A percentile compares a stretch with the other conserved stretches of the same genome.
phyloP scores from a whole-genome alignment of 2,329 filamentous ascomycete species.

The Iodosphaeria phyllophila region DNA sequence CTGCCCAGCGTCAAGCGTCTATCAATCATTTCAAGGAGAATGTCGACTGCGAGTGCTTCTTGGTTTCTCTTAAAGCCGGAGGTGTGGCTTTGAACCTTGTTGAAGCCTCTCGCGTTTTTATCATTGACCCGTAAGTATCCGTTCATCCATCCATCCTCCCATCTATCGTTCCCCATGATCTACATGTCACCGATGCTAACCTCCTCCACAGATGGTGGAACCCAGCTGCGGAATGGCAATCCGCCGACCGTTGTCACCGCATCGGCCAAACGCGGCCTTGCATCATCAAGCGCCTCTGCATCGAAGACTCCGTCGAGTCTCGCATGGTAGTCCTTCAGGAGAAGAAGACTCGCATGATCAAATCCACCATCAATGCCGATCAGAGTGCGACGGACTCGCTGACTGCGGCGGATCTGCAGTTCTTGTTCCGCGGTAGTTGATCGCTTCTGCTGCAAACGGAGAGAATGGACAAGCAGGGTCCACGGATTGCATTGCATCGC shows the following conservation, averaged over 20 bases:
- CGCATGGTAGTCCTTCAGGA: conserved; percentile 92
- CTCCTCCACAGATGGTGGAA: conserved; percentile 70
- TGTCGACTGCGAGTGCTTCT: conserved; percentile 81
- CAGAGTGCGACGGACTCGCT: conserved; percentile 81
- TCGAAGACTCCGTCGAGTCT: conserved; percentile 92
- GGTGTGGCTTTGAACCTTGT: conserved; percentile 91
- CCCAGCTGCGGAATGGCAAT: conserved; percentile 98
- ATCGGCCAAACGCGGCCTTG: conserved; percentile 91
- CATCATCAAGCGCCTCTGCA: conserved; percentile 83
- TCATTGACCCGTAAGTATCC: conserved; percentile 70
- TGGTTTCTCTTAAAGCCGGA: conserved; percentile 90
- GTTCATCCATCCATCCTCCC: background rate
- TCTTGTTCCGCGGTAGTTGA: conserved; percentile 64
- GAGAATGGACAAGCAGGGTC: too few relatives aligned
- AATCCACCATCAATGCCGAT: conserved; percentile 89
- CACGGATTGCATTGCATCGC: too few relatives aligned
- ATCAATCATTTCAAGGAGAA: conserved; percentile 97
- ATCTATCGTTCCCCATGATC: background rate
- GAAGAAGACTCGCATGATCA: conserved; percentile 98
- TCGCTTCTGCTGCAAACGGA: too few relatives aligned
- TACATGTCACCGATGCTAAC: conserved; percentile 1
- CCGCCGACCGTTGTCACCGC: conserved; percentile 80
- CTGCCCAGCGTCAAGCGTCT: conserved; percentile 75
- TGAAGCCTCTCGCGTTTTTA: conserved; percentile 87
- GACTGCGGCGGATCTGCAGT: conserved; percentile 83